Base-by-base conservation (phyloP, 108 stramenopile species). In the Nannochloropsis salina region DNA sequence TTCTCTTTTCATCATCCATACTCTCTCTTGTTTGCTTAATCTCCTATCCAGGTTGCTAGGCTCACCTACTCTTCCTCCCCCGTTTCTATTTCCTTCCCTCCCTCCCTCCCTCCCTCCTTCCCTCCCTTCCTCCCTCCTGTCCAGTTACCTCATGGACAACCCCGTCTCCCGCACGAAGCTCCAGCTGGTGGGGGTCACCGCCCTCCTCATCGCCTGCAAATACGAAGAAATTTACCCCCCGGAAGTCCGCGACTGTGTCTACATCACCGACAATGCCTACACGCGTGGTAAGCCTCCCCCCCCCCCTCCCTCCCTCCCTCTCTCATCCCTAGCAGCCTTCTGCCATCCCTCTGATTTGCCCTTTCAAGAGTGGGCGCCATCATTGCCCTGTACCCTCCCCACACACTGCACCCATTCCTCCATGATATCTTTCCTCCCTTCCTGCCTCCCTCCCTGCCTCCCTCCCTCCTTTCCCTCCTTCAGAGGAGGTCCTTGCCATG, bases 141-240 rank as follows among this genome's bases (percentile, higher is more conserved):
- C 83, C 82, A 85, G 83, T 85, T 31, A 80, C 80, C 21, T 8
- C 80, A 31, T 31, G 80, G 42, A 41, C 10, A 41, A 41, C 21
- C 44, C 81, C 22, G 88, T 92, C 11, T 83, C 90, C 12, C 86
- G 90, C 22, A 87, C 83, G 44, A 83, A 84, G 82, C 84, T 92
- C 45, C 91, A 92, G 84, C 88, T 92, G 51, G 87, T 90, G 44
- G 91, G 90, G 12, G 84, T 92, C 18, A 86, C 90, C 42, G 87
- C 91, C 21, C 83, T 92, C 21, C 87, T 92, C n/a, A 85, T 92
- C 74, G 91, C 90, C 21, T 91, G 90, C 89, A 92, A 92, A 87
- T 92, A 89, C 80, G 91, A 92, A 44, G 91, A 92, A 84, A 89
- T 90, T 12, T 89, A 74, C 45, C 84, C 91, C 5, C 90, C 91